Percentiles rank a stretch among this genome's conserved stretches.
phyloP scores from a whole-genome alignment of 2,329 filamentous ascomycete species.

The Lachnellula hyalina region DNA sequence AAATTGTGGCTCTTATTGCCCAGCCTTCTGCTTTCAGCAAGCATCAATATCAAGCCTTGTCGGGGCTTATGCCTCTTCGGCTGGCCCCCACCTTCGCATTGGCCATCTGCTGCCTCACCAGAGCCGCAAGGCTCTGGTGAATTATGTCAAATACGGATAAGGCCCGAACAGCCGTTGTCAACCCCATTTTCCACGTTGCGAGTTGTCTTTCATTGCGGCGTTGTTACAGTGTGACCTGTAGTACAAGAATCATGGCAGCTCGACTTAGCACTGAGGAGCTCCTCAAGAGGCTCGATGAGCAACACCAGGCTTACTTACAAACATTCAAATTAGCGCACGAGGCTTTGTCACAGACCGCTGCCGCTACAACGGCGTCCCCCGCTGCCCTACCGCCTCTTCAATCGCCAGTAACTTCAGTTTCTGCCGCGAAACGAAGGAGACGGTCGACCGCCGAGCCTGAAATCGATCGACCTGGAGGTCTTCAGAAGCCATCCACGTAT shows the following conservation, averaged over 20 bases:
- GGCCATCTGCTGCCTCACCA: no score
- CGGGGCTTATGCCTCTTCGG: no score
- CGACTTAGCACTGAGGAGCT: conserved; percentile 18
- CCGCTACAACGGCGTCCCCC: not conserved
- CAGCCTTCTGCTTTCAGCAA: no score
- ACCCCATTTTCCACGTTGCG: no score
- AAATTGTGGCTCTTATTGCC: no score
- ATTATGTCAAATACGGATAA: no score
- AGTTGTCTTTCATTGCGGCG: no score
- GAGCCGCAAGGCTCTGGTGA: no score
- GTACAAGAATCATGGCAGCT: not conserved
- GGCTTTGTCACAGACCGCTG: conserved; percentile 15
- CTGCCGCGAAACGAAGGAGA: conserved; percentile 1
- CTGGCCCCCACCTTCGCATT: no score
- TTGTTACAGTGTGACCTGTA: not conserved
- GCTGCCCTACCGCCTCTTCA: not conserved
- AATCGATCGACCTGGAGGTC: conserved; percentile 2
- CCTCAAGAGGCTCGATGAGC: conserved; percentile 22
- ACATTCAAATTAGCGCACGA: conserved; percentile 24
- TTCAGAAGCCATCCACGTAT: conserved; percentile 10
- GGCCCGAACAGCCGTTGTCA: no score
- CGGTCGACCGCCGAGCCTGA: conserved; percentile 14
- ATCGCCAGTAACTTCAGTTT: not conserved
- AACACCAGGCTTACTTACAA: conserved; percentile 24
- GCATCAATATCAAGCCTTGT: no score